Percentiles rank a stretch among this genome's conserved stretches.
Evolutionary conservation across 2,329 filamentous ascomycete genomes (phyloP).

Genomic region (Trichoderma sp.): DNA sequence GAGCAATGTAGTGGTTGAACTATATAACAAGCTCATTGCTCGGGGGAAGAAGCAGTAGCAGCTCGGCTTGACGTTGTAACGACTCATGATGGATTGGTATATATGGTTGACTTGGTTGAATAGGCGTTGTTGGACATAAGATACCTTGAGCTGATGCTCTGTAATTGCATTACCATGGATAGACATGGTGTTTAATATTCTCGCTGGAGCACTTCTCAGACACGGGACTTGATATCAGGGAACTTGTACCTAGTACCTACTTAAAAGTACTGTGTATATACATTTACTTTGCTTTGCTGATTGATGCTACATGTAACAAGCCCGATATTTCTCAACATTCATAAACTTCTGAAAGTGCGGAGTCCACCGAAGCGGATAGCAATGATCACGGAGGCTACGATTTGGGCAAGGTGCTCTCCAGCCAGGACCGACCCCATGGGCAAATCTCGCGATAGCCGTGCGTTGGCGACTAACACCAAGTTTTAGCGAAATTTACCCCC

Average conservation of each 20-base stretch:
- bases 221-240: background rate
- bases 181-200: background rate
- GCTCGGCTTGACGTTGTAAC: slow-evolving; percentile 27
- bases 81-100: slow-evolving; percentile 35
- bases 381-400: background rate
- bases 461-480: slow-evolving; percentile 7
- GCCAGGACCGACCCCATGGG: slow-evolving; percentile 12
- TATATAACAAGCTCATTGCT: slow-evolving; percentile 57
- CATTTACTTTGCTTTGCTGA: background rate
- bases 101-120: slow-evolving; percentile 17
- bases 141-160: slow-evolving; percentile 24
- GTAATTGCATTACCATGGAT: background rate
- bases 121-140: slow-evolving; percentile 25
- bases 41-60: slow-evolving; percentile 53
- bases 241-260: background rate
- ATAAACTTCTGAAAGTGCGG: background rate
- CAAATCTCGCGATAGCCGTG: slow-evolving; percentile 12
- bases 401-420: slow-evolving; percentile 11
- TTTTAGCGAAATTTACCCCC: slow-evolving; percentile 31
- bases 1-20: slow-evolving; percentile 57
- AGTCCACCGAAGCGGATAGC: background rate
- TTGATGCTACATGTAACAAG: background rate
- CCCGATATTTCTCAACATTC: background rate
- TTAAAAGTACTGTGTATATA: background rate
- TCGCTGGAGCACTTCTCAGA: background rate